phyloP scores from a whole-genome alignment of 176 grass and related monocot genomes.

The Luzula sylvatica region DNA sequence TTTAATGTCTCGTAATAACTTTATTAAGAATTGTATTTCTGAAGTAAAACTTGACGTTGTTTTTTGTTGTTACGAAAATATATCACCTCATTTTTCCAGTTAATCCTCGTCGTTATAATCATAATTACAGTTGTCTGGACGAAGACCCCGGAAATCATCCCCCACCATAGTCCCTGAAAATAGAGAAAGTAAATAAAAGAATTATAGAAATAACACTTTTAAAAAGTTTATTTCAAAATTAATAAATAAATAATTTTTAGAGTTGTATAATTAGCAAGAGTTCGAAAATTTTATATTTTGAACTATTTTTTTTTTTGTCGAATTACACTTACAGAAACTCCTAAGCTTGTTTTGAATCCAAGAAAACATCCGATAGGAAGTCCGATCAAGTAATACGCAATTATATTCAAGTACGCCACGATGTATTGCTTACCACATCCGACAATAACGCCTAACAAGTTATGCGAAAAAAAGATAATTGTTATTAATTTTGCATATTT shows the following conservation, averaged over 20 bases:
- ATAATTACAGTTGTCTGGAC: constrained; percentile 52
- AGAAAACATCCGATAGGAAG: constrained; percentile 65
- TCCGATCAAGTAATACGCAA: constrained; percentile 63
- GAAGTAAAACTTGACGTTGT: too few species aligned
- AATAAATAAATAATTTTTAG: too few species aligned
- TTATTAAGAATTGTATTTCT: too few species aligned
- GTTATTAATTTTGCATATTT: neutral
- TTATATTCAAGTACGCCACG: constrained; percentile 71
- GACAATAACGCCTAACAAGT: constrained; percentile 47
- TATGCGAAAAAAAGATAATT: neutral
- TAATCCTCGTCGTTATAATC: constrained; percentile 52
- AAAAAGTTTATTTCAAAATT: too few species aligned
- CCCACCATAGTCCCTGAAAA: constrained; percentile 79
- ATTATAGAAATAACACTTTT: too few species aligned
- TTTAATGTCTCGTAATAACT: too few species aligned
- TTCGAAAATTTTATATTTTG: too few species aligned
- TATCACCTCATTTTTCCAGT: constrained; percentile 63
- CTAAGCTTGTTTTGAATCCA: constrained; percentile 55
- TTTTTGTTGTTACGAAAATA: too few species aligned
- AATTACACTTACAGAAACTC: constrained; percentile 49
- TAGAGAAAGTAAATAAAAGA: too few species aligned
- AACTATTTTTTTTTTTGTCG: too few species aligned
- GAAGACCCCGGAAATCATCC: constrained; percentile 53
- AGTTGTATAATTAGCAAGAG: too few species aligned
- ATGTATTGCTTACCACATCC: constrained; percentile 70